Evolutionary conservation across 108 stramenopile species (phyloP), one percentile per base, ranked within the genome.

Genomic region (Nannochloropsis salina): DNA sequence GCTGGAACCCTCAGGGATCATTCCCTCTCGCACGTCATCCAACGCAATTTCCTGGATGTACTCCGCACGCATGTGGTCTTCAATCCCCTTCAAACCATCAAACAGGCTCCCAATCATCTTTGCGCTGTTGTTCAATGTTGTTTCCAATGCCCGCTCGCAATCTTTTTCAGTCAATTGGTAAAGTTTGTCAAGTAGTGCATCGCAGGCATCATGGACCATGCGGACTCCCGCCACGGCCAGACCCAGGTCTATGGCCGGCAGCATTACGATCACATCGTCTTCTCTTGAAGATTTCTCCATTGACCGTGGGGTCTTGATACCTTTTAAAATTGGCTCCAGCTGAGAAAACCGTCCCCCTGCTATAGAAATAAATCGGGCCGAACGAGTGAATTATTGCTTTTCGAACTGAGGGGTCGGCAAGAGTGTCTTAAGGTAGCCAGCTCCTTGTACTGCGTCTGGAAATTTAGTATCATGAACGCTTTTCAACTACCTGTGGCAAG

Each of bases 1-100:
- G n/a, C n/a, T 74, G 20, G 61, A 15, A 74, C 61, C 61, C 61
- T 74, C 61, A n/a, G 61, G 61, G 61, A 74, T 74, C n/a, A 74
- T 74, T 74, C 20, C 61, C 15, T 51, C 47, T 10, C 47, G 47
- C 15, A 12, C 12, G 3, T 74, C 4, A 15, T 74, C 20, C 8
- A 6, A n/a, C 61, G 61, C 61, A n/a, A n/a, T 15, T 15, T n/a
- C 20, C n/a, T 74, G 15, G 4, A 74, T n/a, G 61, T 74, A 74
- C 15, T 8, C n/a, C 61, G 15, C 61, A 74, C 61, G n/a, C 20
- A n/a, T n/a, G 15, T 74, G 61, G 61, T 74, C 61, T 74, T 74
- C 20, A 74, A n/a, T 15, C n/a, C n/a, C 61, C n/a, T n/a, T n/a
- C 61, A 74, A 3, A n/a, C n/a, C n/a, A 3, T 74, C 6, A 15